A percentile compares a stretch with the other conserved stretches of the same genome.
Evolutionary conservation across 108 stramenopile species (phyloP).

Genomic region (Nitzschia palea): DNA sequence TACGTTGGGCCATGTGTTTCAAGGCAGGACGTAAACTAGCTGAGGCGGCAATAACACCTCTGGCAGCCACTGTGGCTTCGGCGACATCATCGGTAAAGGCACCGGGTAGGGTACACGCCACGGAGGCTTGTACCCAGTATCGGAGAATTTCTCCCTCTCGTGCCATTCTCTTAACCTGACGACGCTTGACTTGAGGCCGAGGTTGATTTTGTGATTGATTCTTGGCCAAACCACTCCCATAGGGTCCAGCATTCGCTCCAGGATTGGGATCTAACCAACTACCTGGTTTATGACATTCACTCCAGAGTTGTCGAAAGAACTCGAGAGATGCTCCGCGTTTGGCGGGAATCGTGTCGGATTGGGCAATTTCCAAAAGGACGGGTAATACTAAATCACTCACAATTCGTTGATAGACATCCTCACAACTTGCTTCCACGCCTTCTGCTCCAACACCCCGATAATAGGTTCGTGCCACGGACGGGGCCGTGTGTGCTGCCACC

Average conservation of each 20-base stretch:
- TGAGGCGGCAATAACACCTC: constrained; percentile 74
- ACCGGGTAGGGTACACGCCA: constrained; percentile 64
- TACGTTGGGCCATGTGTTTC: constrained; percentile 71
- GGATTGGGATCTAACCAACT: constrained; percentile 66
- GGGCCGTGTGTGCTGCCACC: constrained; percentile 78
- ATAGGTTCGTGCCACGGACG: constrained; percentile 71
- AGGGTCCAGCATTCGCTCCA: constrained; percentile 36
- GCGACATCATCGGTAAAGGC: constrained; percentile 60
- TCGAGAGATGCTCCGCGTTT: constrained; percentile 70
- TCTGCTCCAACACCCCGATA: constrained; percentile 45
- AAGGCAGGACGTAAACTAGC: constrained; percentile 73
- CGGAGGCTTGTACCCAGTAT: constrained; percentile 76
- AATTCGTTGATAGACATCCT: constrained; percentile 70
- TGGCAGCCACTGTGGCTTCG: constrained; percentile 60
- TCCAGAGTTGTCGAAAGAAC: constrained; percentile 68
- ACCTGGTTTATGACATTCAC: constrained; percentile 68
- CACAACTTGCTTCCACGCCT: constrained; percentile 66
- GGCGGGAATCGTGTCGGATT: constrained; percentile 69
- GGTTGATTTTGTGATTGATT: constrained; percentile 18
- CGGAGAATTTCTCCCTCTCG: constrained; percentile 69
- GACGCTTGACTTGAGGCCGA: constrained; percentile 48
- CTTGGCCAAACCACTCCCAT: constrained; percentile 29
- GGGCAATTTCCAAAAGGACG: constrained; percentile 74
- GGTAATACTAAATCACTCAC: constrained; percentile 77
- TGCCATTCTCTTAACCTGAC: constrained; percentile 41